Conservation (phyloP, 495 filamentous ascomycete species). For the Talaromyces liani region DNA sequence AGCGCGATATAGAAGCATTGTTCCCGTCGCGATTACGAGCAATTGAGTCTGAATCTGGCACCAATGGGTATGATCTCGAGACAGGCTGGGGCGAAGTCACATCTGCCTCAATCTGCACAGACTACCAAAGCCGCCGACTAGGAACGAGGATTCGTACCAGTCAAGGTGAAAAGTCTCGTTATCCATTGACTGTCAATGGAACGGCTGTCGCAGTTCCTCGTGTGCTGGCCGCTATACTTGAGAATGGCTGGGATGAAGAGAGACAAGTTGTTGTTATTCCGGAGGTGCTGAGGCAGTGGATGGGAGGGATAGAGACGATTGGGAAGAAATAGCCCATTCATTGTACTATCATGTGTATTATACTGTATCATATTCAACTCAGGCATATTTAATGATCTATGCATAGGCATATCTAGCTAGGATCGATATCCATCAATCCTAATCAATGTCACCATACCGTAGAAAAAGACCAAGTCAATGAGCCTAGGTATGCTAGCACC, state of each 20-base stretch:
- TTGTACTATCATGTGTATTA: neutral
- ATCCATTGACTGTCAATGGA: slow-evolving; percentile 85
- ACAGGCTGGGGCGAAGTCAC: slow-evolving; percentile 93
- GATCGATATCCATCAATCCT: too few relatives aligned
- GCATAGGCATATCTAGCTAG: too few relatives aligned
- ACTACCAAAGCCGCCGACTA: slow-evolving; percentile 83
- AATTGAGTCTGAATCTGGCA: neutral
- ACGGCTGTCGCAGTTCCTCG: slow-evolving; percentile 89
- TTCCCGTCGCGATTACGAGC: slow-evolving; percentile 69
- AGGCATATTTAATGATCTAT: too few relatives aligned
- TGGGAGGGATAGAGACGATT: slow-evolving; percentile 69
- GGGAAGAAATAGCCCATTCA: slow-evolving; percentile 11
- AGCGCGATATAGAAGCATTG: slow-evolving; percentile 87
- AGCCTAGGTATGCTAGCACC: neutral
- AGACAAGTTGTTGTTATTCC: slow-evolving; percentile 62
- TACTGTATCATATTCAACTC: neutral
- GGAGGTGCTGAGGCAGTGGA: slow-evolving; percentile 68
- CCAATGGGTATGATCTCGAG: slow-evolving; percentile 38
- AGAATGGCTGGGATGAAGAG: slow-evolving; percentile 79
- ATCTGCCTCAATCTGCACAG: slow-evolving; percentile 82
- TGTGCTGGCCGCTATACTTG: slow-evolving; percentile 83
- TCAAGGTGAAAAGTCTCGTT: slow-evolving; percentile 37
- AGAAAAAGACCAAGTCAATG: neutral
- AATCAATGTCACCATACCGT: neutral
- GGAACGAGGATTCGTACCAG: slow-evolving; percentile 57